These are phyloP conservation scores for Boehmeria nivea DNA, from an alignment of 306 rosid species.

Conservation along the genomic window DNA sequence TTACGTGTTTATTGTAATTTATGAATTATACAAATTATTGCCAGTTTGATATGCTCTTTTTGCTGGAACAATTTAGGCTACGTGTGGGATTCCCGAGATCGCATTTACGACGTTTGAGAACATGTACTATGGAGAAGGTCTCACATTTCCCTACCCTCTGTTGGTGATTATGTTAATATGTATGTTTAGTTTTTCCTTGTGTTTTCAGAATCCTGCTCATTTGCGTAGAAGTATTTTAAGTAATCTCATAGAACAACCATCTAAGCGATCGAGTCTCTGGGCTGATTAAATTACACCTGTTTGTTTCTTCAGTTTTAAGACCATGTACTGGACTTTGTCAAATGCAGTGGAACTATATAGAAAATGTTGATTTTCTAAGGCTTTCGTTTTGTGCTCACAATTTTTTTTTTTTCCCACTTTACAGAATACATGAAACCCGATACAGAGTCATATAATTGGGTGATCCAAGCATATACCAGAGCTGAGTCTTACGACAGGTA, in stretches of 20 bases:
- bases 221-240: not conserved
- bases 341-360: not conserved
- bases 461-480: conserved; percentile 94
- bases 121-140: conserved; percentile 98
- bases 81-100: conserved; percentile 94
- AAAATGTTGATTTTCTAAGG: conserved; percentile 12
- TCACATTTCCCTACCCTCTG: conserved; percentile 21
- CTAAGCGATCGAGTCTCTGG: not conserved
- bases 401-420: conserved; percentile 23
- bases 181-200: conserved; percentile 2
- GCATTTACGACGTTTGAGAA: conserved; percentile 90
- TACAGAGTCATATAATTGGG: conserved; percentile 95
- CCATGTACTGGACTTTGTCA: no score
- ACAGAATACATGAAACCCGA: conserved; percentile 91
- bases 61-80: conserved; percentile 58
- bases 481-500: conserved; percentile 99
- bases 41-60: conserved; percentile 31
- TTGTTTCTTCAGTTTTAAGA: no score
- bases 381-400: conserved; percentile 17
- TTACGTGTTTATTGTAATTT: not conserved
- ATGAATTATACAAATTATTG: conserved; percentile 12
- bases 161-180: conserved; percentile 18
- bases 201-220: not conserved
- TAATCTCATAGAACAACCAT: not conserved
- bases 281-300: no score